Conservation (phyloP, 140 eudicot species). For the Erigeron philadelphicus region DNA sequence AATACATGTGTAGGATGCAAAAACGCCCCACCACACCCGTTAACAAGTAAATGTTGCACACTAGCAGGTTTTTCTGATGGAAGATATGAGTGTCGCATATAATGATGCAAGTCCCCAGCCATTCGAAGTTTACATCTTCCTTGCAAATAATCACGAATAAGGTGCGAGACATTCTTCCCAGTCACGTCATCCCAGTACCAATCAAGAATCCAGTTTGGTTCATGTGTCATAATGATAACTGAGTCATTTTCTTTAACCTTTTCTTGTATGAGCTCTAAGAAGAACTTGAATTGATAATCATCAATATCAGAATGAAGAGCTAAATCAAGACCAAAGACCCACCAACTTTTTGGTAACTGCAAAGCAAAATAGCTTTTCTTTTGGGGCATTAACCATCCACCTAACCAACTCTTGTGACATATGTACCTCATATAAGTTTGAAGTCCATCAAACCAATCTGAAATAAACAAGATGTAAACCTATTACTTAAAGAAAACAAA, state of each 20-base stretch:
- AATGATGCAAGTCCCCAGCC: constrained; percentile 90
- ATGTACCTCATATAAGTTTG: constrained; percentile 91
- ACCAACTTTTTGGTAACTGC: constrained; percentile 84
- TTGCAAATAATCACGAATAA: constrained; percentile 61
- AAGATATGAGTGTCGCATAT: constrained; percentile 80
- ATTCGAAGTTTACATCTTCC: constrained; percentile 88
- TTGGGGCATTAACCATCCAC: constrained; percentile 99
- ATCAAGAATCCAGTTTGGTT: constrained; percentile 93
- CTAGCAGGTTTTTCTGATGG: constrained; percentile 59
- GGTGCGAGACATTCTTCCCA: constrained; percentile 67
- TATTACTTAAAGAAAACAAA: constrained; percentile 6
- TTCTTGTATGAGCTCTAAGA: constrained; percentile 53
- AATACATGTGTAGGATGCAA: constrained; percentile 96
- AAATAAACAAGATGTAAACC: background rate
- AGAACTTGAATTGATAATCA: constrained; percentile 78
- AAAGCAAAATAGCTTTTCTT: constrained; percentile 89
- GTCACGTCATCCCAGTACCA: constrained; percentile 79
- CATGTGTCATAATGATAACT: constrained; percentile 89
- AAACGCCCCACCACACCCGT: constrained; percentile 96
- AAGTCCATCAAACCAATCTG: constrained; percentile 98
- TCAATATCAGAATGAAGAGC: constrained; percentile 90
- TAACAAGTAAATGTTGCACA: constrained; percentile 84
- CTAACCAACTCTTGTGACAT: constrained; percentile 97
- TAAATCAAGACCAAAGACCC: constrained; percentile 90
- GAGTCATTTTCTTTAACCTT: constrained; percentile 78